Percentiles rank a stretch among this genome's conserved stretches.
phyloP scores from a whole-genome alignment of 2,329 filamentous ascomycete species.

The Nothomitra cinnamomea region DNA sequence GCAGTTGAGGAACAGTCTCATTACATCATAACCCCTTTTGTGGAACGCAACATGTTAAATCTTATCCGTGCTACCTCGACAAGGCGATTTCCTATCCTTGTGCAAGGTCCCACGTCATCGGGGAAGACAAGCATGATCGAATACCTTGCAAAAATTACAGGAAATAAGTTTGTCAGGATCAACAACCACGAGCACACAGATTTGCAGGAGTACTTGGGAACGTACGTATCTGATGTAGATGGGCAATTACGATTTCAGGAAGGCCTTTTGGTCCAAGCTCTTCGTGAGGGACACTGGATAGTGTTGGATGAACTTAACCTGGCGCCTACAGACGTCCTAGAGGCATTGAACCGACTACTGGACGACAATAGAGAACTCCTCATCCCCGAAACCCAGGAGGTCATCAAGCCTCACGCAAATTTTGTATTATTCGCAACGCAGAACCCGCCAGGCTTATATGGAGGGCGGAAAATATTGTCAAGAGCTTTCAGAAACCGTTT shows the following conservation, averaged over 20 bases:
- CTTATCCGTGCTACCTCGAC: slow-evolving; percentile 88
- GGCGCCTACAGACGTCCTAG: slow-evolving; percentile 89
- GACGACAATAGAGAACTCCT: slow-evolving; percentile 94
- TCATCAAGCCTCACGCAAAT: slow-evolving; percentile 78
- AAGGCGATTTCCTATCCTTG: slow-evolving; percentile 75
- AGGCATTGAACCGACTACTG: slow-evolving; percentile 84
- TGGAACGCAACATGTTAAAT: slow-evolving; percentile 88
- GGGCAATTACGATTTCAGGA: slow-evolving; percentile 85
- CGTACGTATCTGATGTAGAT: slow-evolving; percentile 72
- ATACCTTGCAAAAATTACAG: slow-evolving; percentile 88
- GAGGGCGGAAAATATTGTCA: slow-evolving; percentile 82
- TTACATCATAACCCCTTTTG: slow-evolving; percentile 93
- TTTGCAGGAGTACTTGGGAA: slow-evolving; percentile 91
- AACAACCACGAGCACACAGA: slow-evolving; percentile 99
- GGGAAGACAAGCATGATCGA: slow-evolving; percentile 99
- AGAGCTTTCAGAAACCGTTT: slow-evolving; percentile 94
- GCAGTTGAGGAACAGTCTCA: slow-evolving; percentile 56
- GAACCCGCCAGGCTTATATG: slow-evolving; percentile 89
- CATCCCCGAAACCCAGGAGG: slow-evolving; percentile 90
- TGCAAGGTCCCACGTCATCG: slow-evolving; percentile 91
- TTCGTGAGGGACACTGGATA: slow-evolving; percentile 92
- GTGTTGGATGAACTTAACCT: slow-evolving; percentile 95
- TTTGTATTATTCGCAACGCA: slow-evolving; percentile 98
- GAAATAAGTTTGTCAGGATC: slow-evolving; percentile 94
- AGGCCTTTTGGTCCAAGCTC: slow-evolving; percentile 78